Percentiles rank a stretch among this genome's conserved stretches.
Conservation (phyloP, 2,329 filamentous ascomycete species). For the Aspergillus tanneri region DNA sequence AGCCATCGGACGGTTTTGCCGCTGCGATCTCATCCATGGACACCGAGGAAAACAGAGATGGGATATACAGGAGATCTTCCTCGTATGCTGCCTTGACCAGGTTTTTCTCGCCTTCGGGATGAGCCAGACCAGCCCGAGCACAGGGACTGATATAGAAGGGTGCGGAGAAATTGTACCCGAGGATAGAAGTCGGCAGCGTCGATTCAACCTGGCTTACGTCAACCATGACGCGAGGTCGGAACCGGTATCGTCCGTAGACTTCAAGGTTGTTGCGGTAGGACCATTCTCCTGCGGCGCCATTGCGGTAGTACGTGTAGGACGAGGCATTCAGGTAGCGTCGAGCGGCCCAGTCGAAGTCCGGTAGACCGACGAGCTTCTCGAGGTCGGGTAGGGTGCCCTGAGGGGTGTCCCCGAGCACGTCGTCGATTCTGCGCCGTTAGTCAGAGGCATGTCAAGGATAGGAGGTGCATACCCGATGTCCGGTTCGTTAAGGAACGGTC, state of each 20-base stretch:
- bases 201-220: too few relatives aligned
- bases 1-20: conserved; percentile 22
- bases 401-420: too few relatives aligned
- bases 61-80: conserved; percentile 39
- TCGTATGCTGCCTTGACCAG: conserved; percentile 42
- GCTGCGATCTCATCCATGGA: conserved; percentile 12
- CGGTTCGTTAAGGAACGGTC: too few relatives aligned
- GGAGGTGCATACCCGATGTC: too few relatives aligned
- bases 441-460: too few relatives aligned
- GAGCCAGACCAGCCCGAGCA: conserved; percentile 46
- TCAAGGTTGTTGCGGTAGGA: conserved; percentile 47
- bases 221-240: conserved; percentile 49
- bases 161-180: conserved; percentile 34
- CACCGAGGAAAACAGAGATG: too few relatives aligned
- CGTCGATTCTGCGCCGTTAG: too few relatives aligned
- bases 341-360: conserved; percentile 42
- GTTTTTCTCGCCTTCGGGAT: conserved; percentile 46
- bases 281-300: conserved; percentile 51
- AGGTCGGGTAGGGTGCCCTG: too few relatives aligned
- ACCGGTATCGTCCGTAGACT: conserved; percentile 47
- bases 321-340: conserved; percentile 28
- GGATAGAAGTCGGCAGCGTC: conserved; percentile 33
- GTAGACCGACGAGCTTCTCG: too few relatives aligned
- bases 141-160: conserved; percentile 46
- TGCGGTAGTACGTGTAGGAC: conserved; percentile 48